Evolutionary conservation across 2,329 filamentous ascomycete genomes (phyloP).

Genomic region (Escovopsis sp.): DNA sequence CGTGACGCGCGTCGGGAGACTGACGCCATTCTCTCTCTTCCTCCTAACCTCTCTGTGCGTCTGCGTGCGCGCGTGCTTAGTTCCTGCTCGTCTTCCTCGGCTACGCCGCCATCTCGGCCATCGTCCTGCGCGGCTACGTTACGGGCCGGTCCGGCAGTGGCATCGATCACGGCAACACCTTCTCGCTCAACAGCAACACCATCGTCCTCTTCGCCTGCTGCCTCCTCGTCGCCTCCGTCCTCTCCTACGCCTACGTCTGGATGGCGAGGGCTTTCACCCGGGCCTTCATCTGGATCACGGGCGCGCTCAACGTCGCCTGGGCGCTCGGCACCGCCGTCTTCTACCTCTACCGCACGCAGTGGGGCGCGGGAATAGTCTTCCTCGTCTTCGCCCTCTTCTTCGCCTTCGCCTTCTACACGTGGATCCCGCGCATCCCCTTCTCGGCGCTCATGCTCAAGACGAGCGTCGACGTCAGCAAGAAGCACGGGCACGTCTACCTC

Average conservation of each 20-base stretch:
- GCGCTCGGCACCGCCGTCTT: conserved; percentile 77
- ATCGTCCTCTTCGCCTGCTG: conserved; percentile 73
- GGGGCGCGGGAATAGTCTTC: conserved; percentile 75
- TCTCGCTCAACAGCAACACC: conserved; percentile 64
- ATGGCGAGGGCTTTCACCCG: conserved; percentile 66
- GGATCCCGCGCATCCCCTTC: conserved; percentile 84
- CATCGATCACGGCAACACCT: conserved; percentile 59
- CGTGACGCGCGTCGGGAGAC: no score
- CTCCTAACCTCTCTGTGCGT: no score
- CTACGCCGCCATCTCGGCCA: conserved; percentile 60
- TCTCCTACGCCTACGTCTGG: conserved; percentile 66
- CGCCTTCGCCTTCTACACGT: conserved; percentile 50
- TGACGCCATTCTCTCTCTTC: no score
- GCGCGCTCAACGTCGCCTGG: conserved; percentile 72
- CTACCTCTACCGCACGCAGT: conserved; percentile 65
- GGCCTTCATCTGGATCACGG: conserved; percentile 83
- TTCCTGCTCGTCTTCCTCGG: conserved; percentile 57
- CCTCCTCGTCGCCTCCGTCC: conserved; percentile 53
- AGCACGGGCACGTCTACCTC: conserved; percentile 71
- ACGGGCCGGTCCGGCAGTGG: conserved; percentile 47
- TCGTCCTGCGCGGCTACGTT: conserved; percentile 62
- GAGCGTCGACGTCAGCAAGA: conserved; percentile 69
- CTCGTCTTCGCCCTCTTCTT: conserved; percentile 43
- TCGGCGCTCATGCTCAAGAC: conserved; percentile 81
- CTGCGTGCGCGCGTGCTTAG: no score